Evolutionary conservation across 2,329 filamentous ascomycete species (phyloP).

Genomic region (Fusarium subglutinans): DNA sequence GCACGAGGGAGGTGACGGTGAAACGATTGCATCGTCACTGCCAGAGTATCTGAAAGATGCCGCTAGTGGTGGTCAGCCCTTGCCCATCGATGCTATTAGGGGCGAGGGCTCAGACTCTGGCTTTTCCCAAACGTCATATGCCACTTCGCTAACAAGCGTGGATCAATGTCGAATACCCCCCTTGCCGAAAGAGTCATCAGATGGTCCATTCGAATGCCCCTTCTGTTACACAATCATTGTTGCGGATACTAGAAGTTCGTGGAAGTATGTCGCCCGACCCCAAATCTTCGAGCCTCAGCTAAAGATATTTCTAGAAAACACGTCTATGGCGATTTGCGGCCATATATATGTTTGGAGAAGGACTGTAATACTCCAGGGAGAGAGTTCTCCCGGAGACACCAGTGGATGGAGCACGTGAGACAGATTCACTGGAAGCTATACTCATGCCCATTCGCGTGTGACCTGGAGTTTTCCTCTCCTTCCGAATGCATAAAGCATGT

Average conservation of each 20-base stretch:
- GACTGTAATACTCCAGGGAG: background rate
- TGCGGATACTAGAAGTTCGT: background rate
- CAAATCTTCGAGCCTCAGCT: background rate
- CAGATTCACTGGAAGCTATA: background rate
- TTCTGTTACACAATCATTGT: background rate
- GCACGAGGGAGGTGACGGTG: background rate
- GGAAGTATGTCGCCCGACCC: background rate
- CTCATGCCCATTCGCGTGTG: background rate
- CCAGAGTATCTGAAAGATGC: background rate
- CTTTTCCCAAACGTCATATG: background rate
- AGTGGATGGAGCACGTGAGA: background rate
- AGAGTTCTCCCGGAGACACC: background rate
- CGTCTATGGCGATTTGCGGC: background rate
- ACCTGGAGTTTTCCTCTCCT: rapidly evolving
- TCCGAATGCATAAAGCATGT: background rate
- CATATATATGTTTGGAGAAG: background rate
- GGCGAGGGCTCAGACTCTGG: background rate
- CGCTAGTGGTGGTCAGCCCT: background rate
- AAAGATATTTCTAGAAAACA: background rate
- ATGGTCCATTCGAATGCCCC: background rate
- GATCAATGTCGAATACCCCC: background rate
- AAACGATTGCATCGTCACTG: background rate
- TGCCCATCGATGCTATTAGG: background rate
- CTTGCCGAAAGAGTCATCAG: background rate
- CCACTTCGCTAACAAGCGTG: background rate